Evolutionary conservation across 768 basidiomycete species (phyloP).

Genomic region (Leccinum disarticulatum): DNA sequence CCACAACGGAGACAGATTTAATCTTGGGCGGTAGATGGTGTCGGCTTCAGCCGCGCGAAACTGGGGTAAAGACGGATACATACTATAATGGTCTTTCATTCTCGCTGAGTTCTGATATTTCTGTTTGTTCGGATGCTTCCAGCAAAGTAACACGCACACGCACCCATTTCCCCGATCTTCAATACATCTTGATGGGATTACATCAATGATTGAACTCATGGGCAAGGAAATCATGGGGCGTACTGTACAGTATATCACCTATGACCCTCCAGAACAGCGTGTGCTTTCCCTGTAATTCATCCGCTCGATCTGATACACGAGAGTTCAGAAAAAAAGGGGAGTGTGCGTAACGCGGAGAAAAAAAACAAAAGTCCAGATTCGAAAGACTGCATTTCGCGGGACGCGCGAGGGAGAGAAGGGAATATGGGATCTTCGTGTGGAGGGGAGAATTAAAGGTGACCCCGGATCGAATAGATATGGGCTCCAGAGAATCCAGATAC

Average conservation of each 20-base stretch:
- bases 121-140: neutral
- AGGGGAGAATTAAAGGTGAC: too few species aligned
- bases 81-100: conserved; percentile 82
- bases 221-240: conserved; percentile 26
- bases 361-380: too few species aligned
- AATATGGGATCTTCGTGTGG: too few species aligned
- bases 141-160: conserved; percentile 19
- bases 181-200: conserved; percentile 61
- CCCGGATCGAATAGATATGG: too few species aligned
- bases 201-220: neutral
- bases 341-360: neutral
- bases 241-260: conserved; percentile 89
- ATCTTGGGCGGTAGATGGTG: conserved; percentile 80
- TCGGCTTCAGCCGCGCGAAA: neutral
- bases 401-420: too few species aligned
- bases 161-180: conserved; percentile 90
- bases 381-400: too few species aligned
- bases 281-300: conserved; percentile 92
- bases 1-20: conserved; percentile 76
- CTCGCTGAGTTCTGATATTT: conserved; percentile 59
- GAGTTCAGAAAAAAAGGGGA: neutral
- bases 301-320: conserved; percentile 66
- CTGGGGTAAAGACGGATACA: conserved; percentile 26
- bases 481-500: too few species aligned
- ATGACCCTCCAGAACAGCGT: conserved; percentile 91